Percentiles rank a stretch among this genome's conserved stretches.
Evolutionary conservation across 2,329 filamentous ascomycete species (phyloP).

Genomic region (Bipolaris gigantea): DNA sequence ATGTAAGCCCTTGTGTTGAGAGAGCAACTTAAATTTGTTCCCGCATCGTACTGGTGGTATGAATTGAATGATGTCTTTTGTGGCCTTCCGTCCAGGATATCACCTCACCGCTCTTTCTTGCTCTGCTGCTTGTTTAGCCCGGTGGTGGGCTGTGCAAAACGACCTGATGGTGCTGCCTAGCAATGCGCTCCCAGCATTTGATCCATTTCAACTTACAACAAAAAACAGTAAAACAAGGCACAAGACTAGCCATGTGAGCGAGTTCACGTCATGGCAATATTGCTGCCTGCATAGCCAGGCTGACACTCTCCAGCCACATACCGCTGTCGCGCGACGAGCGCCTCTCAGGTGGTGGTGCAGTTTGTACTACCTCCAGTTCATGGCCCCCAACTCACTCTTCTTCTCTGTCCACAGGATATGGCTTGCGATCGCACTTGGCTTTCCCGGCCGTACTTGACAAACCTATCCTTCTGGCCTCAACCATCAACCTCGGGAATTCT

Average conservation of each 20-base stretch:
- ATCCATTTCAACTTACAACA: neutral
- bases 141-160: constrained; percentile 13
- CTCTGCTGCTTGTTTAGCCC: neutral
- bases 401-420: neutral
- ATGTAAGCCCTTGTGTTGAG: neutral
- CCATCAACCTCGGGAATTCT: too few species aligned
- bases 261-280: neutral
- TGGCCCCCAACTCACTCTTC: neutral
- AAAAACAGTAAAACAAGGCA: constrained; percentile 4
- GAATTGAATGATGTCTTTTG: neutral
- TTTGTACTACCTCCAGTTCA: neutral
- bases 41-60: neutral
- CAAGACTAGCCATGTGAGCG: neutral
- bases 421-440: neutral
- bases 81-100: neutral
- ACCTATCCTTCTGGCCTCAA: neutral
- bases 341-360: neutral
- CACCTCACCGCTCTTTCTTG: constrained; percentile 2
- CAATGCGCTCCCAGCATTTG: neutral
- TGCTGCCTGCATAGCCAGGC: constrained; percentile 9
- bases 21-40: neutral
- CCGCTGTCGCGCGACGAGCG: constrained; percentile 1
- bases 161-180: constrained; percentile 2
- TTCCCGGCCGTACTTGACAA: too few species aligned
- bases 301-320: constrained; percentile 9